A percentile compares a stretch with the other conserved stretches of the same genome.
phyloP scores from a whole-genome alignment of 306 rosid species.

The Lotus japonicus region DNA sequence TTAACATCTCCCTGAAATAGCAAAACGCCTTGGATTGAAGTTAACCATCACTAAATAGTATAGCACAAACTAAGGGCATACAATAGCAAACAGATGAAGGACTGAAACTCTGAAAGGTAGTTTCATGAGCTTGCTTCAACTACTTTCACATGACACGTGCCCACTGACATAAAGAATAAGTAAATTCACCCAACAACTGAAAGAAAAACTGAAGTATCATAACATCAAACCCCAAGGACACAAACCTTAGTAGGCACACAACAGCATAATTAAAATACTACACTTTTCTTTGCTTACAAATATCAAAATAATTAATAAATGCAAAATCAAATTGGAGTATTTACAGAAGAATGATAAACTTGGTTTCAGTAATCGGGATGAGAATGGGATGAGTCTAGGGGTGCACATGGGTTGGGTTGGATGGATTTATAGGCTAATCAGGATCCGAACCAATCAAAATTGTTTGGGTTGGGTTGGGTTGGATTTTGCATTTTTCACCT shows the following conservation, averaged over 20 bases:
- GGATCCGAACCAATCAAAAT: too few relatives aligned
- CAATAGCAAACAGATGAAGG: background rate
- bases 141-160: background rate
- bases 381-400: too few relatives aligned
- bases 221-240: background rate
- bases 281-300: background rate
- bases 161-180: background rate
- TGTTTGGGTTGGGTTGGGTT: too few relatives aligned
- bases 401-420: too few relatives aligned
- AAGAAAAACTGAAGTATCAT: background rate
- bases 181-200: background rate
- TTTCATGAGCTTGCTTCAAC: background rate
- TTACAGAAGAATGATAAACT: background rate
- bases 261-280: background rate
- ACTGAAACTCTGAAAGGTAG: background rate
- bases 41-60: background rate
- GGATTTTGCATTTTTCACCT: too few relatives aligned
- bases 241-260: background rate
- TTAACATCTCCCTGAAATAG: conserved; percentile 54
- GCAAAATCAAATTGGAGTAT: background rate
- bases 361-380: too few relatives aligned
- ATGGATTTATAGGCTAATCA: too few relatives aligned
- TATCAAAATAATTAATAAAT: background rate
- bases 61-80: background rate
- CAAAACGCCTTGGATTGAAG: conserved; percentile 2